Evolutionary conservation across 805 yeast species (phyloP).

Genomic region (Yarrowia sp.): DNA sequence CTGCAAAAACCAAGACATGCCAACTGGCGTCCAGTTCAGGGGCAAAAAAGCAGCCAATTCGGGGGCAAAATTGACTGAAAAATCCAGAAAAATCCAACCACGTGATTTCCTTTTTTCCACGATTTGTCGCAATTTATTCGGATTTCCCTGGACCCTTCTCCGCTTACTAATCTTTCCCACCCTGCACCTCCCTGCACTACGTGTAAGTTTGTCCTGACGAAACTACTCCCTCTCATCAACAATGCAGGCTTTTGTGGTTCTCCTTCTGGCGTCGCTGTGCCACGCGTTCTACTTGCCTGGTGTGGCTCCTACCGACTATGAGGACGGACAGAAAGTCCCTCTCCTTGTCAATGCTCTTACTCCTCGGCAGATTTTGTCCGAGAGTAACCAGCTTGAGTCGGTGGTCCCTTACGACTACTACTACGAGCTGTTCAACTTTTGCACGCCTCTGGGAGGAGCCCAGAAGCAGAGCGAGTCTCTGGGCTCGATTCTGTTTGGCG

Average conservation of each 20-base stretch:
- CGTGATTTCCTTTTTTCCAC: no score
- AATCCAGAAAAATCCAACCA: no score
- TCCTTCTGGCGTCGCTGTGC: conserved; percentile 31
- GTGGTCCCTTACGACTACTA: conserved; percentile 54
- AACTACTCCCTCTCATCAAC: no score
- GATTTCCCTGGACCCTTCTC: no score
- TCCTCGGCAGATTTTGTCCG: conserved; percentile 47
- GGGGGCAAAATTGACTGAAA: no score
- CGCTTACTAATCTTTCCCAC: no score
- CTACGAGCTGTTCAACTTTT: conserved; percentile 77
- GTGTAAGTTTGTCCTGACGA: no score
- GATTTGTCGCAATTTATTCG: no score
- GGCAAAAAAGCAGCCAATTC: no score
- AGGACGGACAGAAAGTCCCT: conserved; percentile 67
- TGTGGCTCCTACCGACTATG: conserved; percentile 89
- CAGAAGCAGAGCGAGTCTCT: conserved; percentile 78
- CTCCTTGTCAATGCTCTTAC: conserved; percentile 87
- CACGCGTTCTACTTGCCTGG: conserved; percentile 88
- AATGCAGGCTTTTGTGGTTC: conserved; percentile 3
- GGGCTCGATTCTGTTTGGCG: conserved; percentile 93
- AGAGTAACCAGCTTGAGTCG: conserved; percentile 36
- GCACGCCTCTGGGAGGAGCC: conserved; percentile 66
- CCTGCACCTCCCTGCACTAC: no score
- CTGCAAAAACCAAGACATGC: no score
- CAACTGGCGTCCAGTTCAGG: no score